A percentile compares a stretch with the other conserved stretches of the same genome.
Evolutionary conservation across 495 filamentous ascomycete genomes (phyloP).

Genomic region (Neurospora tetrasperma): DNA sequence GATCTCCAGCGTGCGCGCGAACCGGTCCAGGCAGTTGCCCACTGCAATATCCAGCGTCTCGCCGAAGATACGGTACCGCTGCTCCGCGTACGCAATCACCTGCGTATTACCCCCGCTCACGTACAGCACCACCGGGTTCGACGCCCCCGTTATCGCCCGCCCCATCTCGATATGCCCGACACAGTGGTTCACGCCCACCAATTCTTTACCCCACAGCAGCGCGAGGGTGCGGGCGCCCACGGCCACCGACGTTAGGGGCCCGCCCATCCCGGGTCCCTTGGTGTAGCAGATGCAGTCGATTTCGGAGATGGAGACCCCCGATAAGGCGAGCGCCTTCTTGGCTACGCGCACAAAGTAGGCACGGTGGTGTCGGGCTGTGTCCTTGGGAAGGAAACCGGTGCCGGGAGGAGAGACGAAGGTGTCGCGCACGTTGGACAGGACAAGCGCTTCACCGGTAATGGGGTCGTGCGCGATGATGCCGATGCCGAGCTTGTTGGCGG

Average conservation of each 20-base stretch:
- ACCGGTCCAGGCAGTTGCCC: conserved; percentile 93
- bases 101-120: conserved; percentile 96
- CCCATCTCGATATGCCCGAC: conserved; percentile 99
- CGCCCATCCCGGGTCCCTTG: conserved; percentile 92
- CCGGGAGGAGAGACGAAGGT: conserved; percentile 88
- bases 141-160: conserved; percentile 77
- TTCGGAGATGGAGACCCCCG: conserved; percentile 49
- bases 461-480: conserved; percentile 80
- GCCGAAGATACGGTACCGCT: conserved; percentile 93
- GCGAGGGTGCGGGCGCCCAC: conserved; percentile 73
- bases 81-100: conserved; percentile 91
- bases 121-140: conserved; percentile 92
- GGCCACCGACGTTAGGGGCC: conserved; percentile 81
- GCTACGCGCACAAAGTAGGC: conserved; percentile 72
- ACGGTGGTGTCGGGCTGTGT: conserved; percentile 88
- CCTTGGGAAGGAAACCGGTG: conserved; percentile 91
- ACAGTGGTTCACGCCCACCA: conserved; percentile 95
- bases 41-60: conserved; percentile 97
- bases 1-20: conserved; percentile 81
- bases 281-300: conserved; percentile 94
- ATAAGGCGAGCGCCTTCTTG: conserved; percentile 62
- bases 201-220: conserved; percentile 73
- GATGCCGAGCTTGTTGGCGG: conserved; percentile 94
- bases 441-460: conserved; percentile 46
- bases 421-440: conserved; percentile 91